Conservation (phyloP, 345 rosid species). For the Pugionium cornutum region DNA sequence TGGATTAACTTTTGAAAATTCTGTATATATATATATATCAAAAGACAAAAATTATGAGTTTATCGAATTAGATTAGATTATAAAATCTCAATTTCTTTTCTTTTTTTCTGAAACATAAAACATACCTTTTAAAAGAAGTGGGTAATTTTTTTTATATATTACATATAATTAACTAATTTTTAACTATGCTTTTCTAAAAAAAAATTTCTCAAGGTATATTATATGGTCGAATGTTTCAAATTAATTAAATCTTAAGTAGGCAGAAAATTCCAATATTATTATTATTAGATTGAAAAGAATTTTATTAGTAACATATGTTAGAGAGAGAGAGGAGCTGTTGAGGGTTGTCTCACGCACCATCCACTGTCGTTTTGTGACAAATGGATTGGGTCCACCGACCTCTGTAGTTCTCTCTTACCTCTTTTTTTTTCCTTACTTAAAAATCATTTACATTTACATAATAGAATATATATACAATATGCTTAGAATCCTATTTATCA, state of each 20-base stretch:
- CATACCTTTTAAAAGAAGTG: too few species aligned
- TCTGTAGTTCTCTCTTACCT: conserved; percentile 48
- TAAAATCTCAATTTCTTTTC: too few species aligned
- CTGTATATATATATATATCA: not conserved
- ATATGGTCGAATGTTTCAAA: conserved; percentile 11
- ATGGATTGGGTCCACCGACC: conserved; percentile 88
- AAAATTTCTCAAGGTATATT: too few species aligned
- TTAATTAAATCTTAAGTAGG: conserved; percentile 8
- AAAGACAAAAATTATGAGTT: not conserved
- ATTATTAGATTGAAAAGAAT: not conserved
- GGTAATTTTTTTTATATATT: too few species aligned
- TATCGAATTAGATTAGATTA: not conserved
- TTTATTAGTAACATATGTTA: conserved; percentile 34
- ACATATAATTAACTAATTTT: too few species aligned
- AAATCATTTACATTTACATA: conserved; percentile 19
- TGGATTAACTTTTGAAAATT: conserved; percentile 29
- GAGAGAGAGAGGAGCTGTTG: conserved; percentile 51
- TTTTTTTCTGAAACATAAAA: not conserved
- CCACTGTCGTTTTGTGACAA: conserved; percentile 58
- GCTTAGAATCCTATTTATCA: conserved; percentile 29
- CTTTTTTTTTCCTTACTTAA: conserved; percentile 16
- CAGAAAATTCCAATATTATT: conserved; percentile 18
- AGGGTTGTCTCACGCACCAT: conserved; percentile 66
- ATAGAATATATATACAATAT: too few species aligned
- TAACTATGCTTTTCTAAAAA: too few species aligned